A percentile compares a stretch with the other conserved stretches of the same genome.
phyloP scores from a whole-genome alignment of 164 flowering plant genomes.

The Liriodendron chinense region DNA sequence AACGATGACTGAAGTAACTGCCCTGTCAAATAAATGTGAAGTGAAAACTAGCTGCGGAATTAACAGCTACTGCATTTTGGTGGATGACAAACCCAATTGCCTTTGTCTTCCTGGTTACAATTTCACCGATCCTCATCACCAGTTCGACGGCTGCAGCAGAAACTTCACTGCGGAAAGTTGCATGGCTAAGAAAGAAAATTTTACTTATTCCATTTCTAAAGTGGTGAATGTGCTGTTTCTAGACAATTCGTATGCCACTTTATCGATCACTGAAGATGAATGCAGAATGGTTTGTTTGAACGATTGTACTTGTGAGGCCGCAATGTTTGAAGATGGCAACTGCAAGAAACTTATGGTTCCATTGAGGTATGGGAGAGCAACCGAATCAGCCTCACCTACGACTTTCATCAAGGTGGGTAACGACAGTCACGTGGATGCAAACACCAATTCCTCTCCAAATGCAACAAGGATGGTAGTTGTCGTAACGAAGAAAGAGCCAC shows the following conservation, averaged over 20 bases:
- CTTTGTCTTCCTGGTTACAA: conserved; percentile 24
- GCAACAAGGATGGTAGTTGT: no score
- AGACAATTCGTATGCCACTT: conserved; percentile 10
- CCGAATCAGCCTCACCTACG: no score
- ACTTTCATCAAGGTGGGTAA: no score
- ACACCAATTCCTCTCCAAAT: no score
- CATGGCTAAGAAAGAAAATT: not conserved
- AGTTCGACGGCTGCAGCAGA: conserved; percentile 25
- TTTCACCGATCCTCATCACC: conserved; percentile 17
- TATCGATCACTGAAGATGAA: conserved; percentile 20
- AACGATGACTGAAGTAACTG: not conserved
- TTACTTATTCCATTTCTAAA: not conserved
- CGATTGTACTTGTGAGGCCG: conserved; percentile 36
- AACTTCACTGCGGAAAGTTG: conserved; percentile 21
- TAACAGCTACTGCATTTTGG: conserved; percentile 7
- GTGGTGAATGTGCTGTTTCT: conserved; percentile 24
- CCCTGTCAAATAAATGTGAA: not conserved
- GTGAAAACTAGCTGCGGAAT: conserved; percentile 17
- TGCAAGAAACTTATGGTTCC: conserved; percentile 32
- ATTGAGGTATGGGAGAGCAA: conserved; percentile 20
- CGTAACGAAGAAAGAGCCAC: no score
- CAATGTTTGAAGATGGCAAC: not conserved
- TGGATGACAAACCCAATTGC: conserved; percentile 11
- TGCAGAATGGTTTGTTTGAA: conserved; percentile 36
- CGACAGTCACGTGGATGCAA: no score